These are phyloP conservation scores for Casaregolazyma suthepensis DNA, from an alignment of 1,139 yeast genomes.

Conservation along the genomic window DNA sequence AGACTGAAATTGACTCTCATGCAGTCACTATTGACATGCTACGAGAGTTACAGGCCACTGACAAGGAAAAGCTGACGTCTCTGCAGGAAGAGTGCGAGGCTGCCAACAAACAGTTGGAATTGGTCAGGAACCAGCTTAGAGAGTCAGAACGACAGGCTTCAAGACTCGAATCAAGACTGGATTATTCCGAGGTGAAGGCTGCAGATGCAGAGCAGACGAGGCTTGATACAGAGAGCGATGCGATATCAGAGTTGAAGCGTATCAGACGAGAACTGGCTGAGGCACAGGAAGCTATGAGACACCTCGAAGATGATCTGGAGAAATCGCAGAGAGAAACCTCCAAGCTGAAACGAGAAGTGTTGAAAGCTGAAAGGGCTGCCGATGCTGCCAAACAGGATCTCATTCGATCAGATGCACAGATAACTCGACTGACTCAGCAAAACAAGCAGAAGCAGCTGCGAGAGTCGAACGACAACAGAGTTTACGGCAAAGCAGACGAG, in stretches of 20 bases:
- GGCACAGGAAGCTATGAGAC: slow-evolving; percentile 2
- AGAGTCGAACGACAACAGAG: background rate
- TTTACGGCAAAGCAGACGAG: background rate
- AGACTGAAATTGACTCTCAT: slow-evolving; percentile 16
- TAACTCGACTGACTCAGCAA: slow-evolving; percentile 1
- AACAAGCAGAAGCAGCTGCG: background rate
- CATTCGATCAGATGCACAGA: slow-evolving; percentile 12
- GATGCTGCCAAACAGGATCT: slow-evolving; percentile 13
- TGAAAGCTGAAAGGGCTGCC: slow-evolving; percentile 2
- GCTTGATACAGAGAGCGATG: slow-evolving; percentile 7
- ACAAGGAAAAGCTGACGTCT: slow-evolving; percentile 12
- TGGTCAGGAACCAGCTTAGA: slow-evolving; percentile 15
- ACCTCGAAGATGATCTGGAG: slow-evolving; percentile 13
- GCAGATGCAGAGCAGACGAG: slow-evolving; percentile 6
- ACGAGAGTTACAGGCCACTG: slow-evolving; percentile 14
- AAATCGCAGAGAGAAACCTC: slow-evolving; percentile 11
- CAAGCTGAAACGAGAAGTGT: background rate
- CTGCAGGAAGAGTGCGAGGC: slow-evolving; percentile 14
- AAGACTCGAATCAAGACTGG: slow-evolving; percentile 14
- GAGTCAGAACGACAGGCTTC: slow-evolving; percentile 2
- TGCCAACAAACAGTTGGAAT: slow-evolving; percentile 14
- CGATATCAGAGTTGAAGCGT: slow-evolving; percentile 6
- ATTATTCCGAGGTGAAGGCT: slow-evolving; percentile 11
- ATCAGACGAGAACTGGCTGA: slow-evolving; percentile 1
- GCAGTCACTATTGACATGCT: slow-evolving; percentile 19